phyloP scores from a whole-genome alignment of 2,329 filamentous ascomycete species.

The Verticillium zaregamsianum region DNA sequence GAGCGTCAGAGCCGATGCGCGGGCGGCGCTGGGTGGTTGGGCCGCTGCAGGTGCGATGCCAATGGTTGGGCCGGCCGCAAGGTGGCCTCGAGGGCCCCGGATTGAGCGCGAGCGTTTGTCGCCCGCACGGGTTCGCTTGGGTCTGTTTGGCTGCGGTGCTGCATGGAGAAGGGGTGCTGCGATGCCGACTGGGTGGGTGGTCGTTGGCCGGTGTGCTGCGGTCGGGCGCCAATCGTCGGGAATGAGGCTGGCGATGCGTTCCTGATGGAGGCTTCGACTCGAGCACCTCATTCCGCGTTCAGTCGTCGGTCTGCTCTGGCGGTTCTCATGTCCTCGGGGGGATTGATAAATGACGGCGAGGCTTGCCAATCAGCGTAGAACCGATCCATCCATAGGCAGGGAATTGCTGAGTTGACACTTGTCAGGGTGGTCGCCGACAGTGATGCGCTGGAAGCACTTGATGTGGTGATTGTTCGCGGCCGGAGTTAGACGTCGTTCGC shows the following conservation, averaged over 20 bases:
- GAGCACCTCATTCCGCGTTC: neutral
- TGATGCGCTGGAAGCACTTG: too few relatives aligned
- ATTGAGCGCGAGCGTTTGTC: neutral
- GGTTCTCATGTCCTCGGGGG: neutral
- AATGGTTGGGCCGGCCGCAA: neutral
- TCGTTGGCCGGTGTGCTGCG: neutral
- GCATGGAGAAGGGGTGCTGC: neutral
- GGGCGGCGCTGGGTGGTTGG: neutral
- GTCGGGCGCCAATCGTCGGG: neutral
- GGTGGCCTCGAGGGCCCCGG: neutral
- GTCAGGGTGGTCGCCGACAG: neutral
- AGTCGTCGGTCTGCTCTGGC: neutral
- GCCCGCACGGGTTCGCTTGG: neutral
- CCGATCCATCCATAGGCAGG: neutral
- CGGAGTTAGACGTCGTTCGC: too few relatives aligned
- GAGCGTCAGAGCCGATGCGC: neutral
- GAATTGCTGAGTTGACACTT: neutral
- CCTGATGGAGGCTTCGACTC: neutral
- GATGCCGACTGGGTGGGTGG: neutral
- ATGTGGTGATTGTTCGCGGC: too few relatives aligned
- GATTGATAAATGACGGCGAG: neutral
- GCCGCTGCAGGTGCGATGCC: neutral
- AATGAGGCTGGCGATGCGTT: neutral
- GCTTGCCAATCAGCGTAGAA: neutral
- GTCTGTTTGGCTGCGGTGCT: neutral